Percentiles rank a stretch among this genome's conserved stretches.
phyloP scores from a whole-genome alignment of 805 yeast species.

The Lipomyces yamanashiensis region DNA sequence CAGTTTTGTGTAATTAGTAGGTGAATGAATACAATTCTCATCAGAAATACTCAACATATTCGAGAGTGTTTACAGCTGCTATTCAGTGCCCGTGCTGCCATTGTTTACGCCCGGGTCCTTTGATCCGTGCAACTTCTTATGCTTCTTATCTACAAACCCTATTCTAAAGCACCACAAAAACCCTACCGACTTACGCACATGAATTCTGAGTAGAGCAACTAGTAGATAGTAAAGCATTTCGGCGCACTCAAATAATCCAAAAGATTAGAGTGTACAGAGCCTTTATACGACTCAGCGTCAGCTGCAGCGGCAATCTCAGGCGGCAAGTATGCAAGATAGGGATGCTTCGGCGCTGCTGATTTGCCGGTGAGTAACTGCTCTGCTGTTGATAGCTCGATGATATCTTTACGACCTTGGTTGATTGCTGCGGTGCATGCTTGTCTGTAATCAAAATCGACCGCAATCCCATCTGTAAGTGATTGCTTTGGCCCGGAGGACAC shows the following conservation, averaged over 20 bases:
- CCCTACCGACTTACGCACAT: background rate
- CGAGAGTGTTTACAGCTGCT: too few relatives aligned
- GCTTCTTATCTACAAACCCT: too few relatives aligned
- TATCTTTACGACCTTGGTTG: constrained; percentile 2
- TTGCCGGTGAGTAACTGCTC: constrained; percentile 4
- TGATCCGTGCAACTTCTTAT: too few relatives aligned
- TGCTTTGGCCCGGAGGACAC: background rate
- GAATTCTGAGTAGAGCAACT: background rate
- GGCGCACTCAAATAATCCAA: constrained; percentile 1
- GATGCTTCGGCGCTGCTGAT: constrained; percentile 1
- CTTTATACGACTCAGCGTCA: background rate
- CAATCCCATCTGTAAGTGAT: background rate
- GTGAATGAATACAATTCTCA: too few relatives aligned
- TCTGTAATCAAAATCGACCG: constrained; percentile 13
- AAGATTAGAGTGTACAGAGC: background rate
- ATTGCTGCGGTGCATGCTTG: constrained; percentile 6
- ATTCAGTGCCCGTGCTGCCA: too few relatives aligned
- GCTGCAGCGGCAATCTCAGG: background rate
- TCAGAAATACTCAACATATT: too few relatives aligned
- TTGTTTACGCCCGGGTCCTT: too few relatives aligned
- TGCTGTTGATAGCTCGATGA: constrained; percentile 1
- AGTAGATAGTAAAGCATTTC: constrained; percentile 4
- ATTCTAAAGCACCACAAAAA: too few relatives aligned
- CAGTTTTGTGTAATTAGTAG: too few relatives aligned
- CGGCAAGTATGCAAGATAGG: constrained; percentile 4